phyloP scores from a whole-genome alignment of 768 basidiomycete genomes.

The Amanita pallidorosea region DNA sequence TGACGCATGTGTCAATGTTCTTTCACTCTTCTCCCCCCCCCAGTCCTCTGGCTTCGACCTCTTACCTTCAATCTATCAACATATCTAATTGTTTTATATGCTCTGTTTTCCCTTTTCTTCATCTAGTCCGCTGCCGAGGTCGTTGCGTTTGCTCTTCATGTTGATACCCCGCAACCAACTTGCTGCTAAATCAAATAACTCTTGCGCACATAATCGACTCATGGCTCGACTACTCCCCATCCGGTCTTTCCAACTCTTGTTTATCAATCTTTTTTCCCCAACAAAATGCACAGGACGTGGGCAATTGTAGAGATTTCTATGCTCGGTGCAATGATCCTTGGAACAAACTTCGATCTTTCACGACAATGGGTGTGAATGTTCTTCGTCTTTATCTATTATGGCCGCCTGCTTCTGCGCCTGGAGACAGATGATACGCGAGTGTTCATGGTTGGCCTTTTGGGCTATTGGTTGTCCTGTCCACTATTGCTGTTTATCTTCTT shows the following conservation, averaged over 20 bases:
- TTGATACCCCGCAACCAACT: conserved; percentile 22
- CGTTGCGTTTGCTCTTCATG: conserved; percentile 10
- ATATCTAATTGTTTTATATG: conserved; percentile 5
- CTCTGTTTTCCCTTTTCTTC: conserved; percentile 5
- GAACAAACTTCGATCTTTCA: neutral
- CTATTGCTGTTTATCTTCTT: conserved; percentile 29
- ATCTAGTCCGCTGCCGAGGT: conserved; percentile 6
- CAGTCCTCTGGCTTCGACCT: conserved; percentile 5
- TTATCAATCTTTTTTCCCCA: conserved; percentile 7
- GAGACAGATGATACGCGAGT: conserved; percentile 13
- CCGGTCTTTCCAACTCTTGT: conserved; percentile 10
- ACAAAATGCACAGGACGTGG: conserved; percentile 17
- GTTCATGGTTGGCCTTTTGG: conserved; percentile 29
- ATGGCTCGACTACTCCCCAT: neutral
- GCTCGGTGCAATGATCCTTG: neutral
- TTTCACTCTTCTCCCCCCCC: conserved; percentile 4
- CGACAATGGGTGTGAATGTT: neutral
- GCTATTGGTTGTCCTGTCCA: conserved; percentile 49
- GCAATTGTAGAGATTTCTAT: neutral
- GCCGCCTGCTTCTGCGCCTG: conserved; percentile 1
- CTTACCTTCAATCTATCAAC: conserved; percentile 3
- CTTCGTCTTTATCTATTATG: conserved; percentile 8
- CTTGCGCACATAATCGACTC: conserved; percentile 11
- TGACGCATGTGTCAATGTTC: conserved; percentile 4
- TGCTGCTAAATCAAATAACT: conserved; percentile 6